Evolutionary conservation across 805 yeast genomes (phyloP), one percentile per base, ranked within the genome.

Genomic region (Yarrowia bubula): DNA sequence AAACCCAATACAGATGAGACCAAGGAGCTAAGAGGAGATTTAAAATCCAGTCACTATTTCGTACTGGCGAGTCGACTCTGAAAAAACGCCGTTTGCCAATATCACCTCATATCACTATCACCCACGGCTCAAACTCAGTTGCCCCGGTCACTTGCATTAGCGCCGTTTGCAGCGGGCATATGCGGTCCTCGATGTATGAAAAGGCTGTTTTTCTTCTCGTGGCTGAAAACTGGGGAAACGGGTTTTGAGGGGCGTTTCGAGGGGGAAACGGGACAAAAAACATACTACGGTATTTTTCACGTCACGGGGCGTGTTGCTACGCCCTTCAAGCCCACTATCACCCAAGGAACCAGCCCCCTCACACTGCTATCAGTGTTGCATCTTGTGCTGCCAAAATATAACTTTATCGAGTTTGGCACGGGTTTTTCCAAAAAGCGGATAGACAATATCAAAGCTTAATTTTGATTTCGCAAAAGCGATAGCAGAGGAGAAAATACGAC

Each of bases 141-240:
- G 55, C 41, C 53, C 53, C 39, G 32, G 41, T 17, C 41, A 4
- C 32, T 48, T 48, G 55, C 55, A 48, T 48, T 48, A 48, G 55
- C 55, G 55, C 55, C 55, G 55, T 48, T 48, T 48, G 8, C 55
- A 48, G 55, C 55, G 55, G 55, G 55, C 55, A 48, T 48, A 48
- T 48, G 55, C 55, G 64, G 58, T 60, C 39, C 58, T 60, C 57
- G 55, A 60, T 33, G 64, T 60, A 33, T 38, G 53, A 28, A 48
- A 39, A 33, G 57, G 55, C 57, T 58, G 51, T 32, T 46, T 42
- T 5, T 48, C 17, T 43, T 44, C 53, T 7, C 22, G 55, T 4
- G 13, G 38, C 41, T 35, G 39, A 32, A 32, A 17, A 15, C 35
- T 28, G 50, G 14, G 10, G 17, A 42, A 17, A 18, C 31, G 14